Conservation (phyloP, 257 asterid species). For the Galeopsis tetrahit region DNA sequence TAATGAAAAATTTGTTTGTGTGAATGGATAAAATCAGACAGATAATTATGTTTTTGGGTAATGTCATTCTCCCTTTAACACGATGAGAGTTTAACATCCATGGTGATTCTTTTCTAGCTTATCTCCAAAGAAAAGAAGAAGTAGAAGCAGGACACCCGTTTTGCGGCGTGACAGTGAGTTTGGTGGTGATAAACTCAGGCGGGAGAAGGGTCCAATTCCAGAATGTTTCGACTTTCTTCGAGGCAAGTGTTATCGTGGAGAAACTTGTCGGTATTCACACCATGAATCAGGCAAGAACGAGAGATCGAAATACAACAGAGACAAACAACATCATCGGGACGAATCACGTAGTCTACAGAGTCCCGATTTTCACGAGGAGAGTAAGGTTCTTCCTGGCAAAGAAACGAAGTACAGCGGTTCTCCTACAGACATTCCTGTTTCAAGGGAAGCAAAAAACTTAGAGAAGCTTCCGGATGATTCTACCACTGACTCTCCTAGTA, state of each 20-base stretch:
- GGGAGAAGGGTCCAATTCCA: conserved; percentile 53
- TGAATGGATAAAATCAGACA: too few species aligned
- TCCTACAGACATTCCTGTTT: conserved; percentile 39
- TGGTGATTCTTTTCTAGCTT: conserved; percentile 52
- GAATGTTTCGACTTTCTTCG: conserved; percentile 70
- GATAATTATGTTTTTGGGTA: not conserved
- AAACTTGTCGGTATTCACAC: conserved; percentile 77
- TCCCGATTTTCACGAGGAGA: conserved; percentile 42
- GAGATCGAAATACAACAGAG: conserved; percentile 53
- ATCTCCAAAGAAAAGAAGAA: conserved; percentile 83
- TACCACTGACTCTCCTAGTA: conserved; percentile 38
- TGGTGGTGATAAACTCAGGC: conserved; percentile 51
- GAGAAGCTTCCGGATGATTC: conserved; percentile 40
- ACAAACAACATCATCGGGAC: conserved; percentile 52
- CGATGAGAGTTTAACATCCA: conserved; percentile 24
- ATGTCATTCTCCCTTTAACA: conserved; percentile 19
- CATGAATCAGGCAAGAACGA: conserved; percentile 59
- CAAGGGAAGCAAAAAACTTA: conserved; percentile 39
- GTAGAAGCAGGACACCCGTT: conserved; percentile 76
- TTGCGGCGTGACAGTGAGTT: conserved; percentile 49
- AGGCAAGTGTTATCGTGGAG: conserved; percentile 91
- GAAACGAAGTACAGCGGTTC: conserved; percentile 44
- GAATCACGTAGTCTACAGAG: conserved; percentile 39
- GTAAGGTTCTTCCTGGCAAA: conserved; percentile 39
- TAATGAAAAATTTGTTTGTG: too few species aligned